Conservation (phyloP, 768 basidiomycete species). For the Lactarius sanguifluus region DNA sequence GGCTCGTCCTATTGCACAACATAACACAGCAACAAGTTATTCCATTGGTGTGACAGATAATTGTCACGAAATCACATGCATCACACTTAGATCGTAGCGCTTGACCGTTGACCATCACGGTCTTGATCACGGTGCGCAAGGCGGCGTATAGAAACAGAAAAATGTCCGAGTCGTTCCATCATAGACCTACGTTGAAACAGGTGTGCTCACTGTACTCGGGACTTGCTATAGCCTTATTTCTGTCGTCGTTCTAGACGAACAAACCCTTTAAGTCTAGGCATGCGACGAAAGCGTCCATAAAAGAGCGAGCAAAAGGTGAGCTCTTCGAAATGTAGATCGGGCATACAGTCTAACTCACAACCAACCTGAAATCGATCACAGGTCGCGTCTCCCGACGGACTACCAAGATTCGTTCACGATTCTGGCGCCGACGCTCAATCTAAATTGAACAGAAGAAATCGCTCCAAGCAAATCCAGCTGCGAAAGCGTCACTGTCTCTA, state of each 20-base stretch:
- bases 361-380: conserved; percentile 33
- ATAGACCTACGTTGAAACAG: conserved; percentile 88
- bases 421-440: conserved; percentile 61
- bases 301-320: conserved; percentile 81
- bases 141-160: neutral
- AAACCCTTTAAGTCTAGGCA: conserved; percentile 92
- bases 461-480: conserved; percentile 78
- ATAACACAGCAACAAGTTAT: neutral
- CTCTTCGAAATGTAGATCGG: neutral
- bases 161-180: conserved; percentile 53
- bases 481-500: conserved; percentile 67
- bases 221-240: conserved; percentile 5
- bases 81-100: conserved; percentile 1
- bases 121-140: too few relatives aligned
- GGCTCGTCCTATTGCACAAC: neutral
- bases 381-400: conserved; percentile 58
- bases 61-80: conserved; percentile 18
- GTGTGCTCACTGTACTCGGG: conserved; percentile 44
- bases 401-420: conserved; percentile 50
- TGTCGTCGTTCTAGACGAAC: conserved; percentile 58
- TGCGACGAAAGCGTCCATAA: conserved; percentile 80
- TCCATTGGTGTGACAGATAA: neutral
- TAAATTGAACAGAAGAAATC: conserved; percentile 76
- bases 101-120: neutral
- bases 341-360: neutral